These are phyloP conservation scores for Usnea hakonensis DNA, from an alignment of 495 filamentous ascomycete genomes.

Conservation along the genomic window DNA sequence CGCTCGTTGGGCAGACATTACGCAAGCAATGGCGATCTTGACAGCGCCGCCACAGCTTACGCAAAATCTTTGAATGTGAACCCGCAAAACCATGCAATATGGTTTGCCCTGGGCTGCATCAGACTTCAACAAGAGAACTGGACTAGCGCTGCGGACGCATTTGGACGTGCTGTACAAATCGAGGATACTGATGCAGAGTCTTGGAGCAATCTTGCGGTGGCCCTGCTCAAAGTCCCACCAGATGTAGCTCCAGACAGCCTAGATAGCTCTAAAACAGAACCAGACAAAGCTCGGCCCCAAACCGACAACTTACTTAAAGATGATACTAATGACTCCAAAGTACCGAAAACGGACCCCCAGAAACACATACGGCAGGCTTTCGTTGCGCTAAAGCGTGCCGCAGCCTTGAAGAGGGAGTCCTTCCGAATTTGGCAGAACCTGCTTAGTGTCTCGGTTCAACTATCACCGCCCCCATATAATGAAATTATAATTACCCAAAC, in stretches of 20 bases:
- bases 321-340: slow-evolving; percentile 25
- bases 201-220: slow-evolving; percentile 89
- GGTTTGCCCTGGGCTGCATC: slow-evolving; percentile 87
- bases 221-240: slow-evolving; percentile 49
- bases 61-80: slow-evolving; percentile 66
- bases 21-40: slow-evolving; percentile 52
- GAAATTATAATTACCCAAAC: slow-evolving; percentile 67
- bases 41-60: slow-evolving; percentile 73
- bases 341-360: slow-evolving; percentile 38
- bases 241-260: slow-evolving; percentile 24
- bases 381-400: slow-evolving; percentile 74
- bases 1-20: slow-evolving; percentile 75
- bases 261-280: slow-evolving; percentile 22
- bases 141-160: slow-evolving; percentile 77
- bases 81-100: slow-evolving; percentile 68
- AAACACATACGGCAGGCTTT: slow-evolving; percentile 67
- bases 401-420: slow-evolving; percentile 69
- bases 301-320: slow-evolving; percentile 19
- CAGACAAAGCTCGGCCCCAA: not conserved
- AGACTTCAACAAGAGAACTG: slow-evolving; percentile 68
- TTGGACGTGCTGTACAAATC: slow-evolving; percentile 66
- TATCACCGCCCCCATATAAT: slow-evolving; percentile 64
- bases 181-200: slow-evolving; percentile 86
- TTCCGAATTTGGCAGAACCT: slow-evolving; percentile 95
- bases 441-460: slow-evolving; percentile 70